Conservation (phyloP, 2,329 filamentous ascomycete species). For the Alternaria sp. region DNA sequence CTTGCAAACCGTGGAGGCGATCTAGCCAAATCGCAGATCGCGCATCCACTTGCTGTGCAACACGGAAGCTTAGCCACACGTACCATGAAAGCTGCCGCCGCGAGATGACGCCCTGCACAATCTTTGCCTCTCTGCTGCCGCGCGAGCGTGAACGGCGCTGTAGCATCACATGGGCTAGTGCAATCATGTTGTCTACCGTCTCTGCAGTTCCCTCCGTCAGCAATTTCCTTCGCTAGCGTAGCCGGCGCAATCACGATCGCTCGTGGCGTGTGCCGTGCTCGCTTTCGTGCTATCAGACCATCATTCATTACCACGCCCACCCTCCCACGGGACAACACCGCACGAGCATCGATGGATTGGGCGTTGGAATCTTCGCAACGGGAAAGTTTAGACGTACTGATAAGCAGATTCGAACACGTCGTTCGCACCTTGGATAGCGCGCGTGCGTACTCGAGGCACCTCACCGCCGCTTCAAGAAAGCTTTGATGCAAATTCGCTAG, state of each 20-base stretch:
- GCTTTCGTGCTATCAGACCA: constrained; percentile 20
- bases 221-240: constrained; percentile 14
- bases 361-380: constrained; percentile 1
- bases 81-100: constrained; percentile 68
- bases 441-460: constrained; percentile 67
- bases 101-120: constrained; percentile 58
- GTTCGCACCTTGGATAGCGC: constrained; percentile 65
- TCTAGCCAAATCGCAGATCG: constrained; percentile 14
- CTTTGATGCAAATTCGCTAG: constrained; percentile 76
- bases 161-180: constrained; percentile 69
- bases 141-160: constrained; percentile 59
- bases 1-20: constrained; percentile 18
- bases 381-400: constrained; percentile 52
- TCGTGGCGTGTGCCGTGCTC: constrained; percentile 16
- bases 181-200: constrained; percentile 70
- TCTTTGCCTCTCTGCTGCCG: constrained; percentile 36
- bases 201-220: constrained; percentile 50
- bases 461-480: constrained; percentile 79
- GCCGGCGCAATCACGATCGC: constrained; percentile 18
- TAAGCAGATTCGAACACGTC: constrained; percentile 67
- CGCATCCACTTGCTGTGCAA: constrained; percentile 27
- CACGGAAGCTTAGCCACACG: constrained; percentile 47
- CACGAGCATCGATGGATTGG: constrained; percentile 16
- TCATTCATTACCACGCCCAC: constrained; percentile 8
- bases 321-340: constrained; percentile 16